Evolutionary conservation across 345 rosid species (phyloP).

Genomic region (Brassica juncea): DNA sequence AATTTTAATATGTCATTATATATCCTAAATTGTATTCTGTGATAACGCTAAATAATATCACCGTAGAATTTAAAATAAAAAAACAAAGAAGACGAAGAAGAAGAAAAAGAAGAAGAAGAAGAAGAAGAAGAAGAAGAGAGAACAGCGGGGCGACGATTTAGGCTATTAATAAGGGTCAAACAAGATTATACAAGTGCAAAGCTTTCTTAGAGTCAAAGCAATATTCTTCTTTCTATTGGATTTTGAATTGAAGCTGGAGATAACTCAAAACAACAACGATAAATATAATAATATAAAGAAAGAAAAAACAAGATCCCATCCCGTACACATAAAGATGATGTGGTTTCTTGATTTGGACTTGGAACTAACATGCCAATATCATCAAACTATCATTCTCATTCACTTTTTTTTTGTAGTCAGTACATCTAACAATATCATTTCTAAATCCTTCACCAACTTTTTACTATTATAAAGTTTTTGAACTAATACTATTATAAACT

Average conservation of each 20-base stretch:
- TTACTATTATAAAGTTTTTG: conserved; percentile 14
- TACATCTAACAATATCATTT: conserved; percentile 12
- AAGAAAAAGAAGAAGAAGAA: conserved; percentile 22
- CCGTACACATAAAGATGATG: conserved; percentile 24
- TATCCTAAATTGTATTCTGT: neutral
- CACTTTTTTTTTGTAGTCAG: conserved; percentile 9
- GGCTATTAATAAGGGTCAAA: conserved; percentile 84
- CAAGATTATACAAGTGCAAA: conserved; percentile 52
- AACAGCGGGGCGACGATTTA: conserved; percentile 56
- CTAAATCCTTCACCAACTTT: conserved; percentile 30
- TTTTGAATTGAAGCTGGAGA: conserved; percentile 13
- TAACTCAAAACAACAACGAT: neutral
- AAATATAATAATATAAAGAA: neutral
- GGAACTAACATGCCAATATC: conserved; percentile 60
- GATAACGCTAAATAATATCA: conserved; percentile 5
- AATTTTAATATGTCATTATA: neutral
- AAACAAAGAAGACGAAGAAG: neutral
- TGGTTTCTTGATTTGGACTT: conserved; percentile 64
- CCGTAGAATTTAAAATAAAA: neutral
- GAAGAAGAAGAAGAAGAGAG: conserved; percentile 38
- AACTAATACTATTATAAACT: neutral
- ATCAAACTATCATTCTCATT: conserved; percentile 30
- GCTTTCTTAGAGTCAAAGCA: conserved; percentile 64
- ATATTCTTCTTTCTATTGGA: conserved; percentile 31
- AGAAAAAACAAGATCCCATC: neutral